Percentiles rank a stretch among this genome's conserved stretches.
Conservation (phyloP, 441 rosid genomes). For the Melastoma candidum region DNA sequence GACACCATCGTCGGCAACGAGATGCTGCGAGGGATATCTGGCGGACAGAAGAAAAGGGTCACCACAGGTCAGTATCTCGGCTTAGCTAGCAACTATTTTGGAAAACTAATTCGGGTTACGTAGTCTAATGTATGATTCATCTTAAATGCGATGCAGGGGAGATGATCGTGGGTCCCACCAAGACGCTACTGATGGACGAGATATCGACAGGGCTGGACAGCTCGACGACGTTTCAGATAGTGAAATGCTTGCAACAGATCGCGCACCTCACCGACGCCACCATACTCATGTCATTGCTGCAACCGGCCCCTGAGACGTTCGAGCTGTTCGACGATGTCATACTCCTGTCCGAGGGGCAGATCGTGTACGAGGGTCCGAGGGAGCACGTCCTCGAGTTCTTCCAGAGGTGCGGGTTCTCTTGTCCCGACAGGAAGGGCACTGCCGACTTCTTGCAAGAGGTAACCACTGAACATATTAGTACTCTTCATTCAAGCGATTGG, state of each 20-base stretch:
- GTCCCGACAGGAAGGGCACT: slow-evolving; percentile 84
- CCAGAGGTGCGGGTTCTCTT: slow-evolving; percentile 60
- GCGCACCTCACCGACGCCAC: slow-evolving; percentile 77
- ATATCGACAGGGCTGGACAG: slow-evolving; percentile 97
- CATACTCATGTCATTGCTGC: slow-evolving; percentile 68
- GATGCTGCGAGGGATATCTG: slow-evolving; percentile 81
- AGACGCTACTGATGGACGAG: slow-evolving; percentile 87
- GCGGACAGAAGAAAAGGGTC: slow-evolving; percentile 86
- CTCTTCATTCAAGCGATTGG: too few relatives aligned
- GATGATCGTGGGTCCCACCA: slow-evolving; percentile 93
- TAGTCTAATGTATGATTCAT: neutral
- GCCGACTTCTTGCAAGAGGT: slow-evolving; percentile 99
- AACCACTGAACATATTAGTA: neutral
- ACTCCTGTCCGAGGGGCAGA: slow-evolving; percentile 64
- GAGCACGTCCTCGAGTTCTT: slow-evolving; percentile 60
- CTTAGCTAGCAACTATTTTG: too few relatives aligned
- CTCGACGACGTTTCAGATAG: slow-evolving; percentile 79
- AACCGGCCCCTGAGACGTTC: slow-evolving; percentile 92
- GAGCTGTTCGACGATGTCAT: slow-evolving; percentile 78
- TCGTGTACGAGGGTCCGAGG: slow-evolving; percentile 82
- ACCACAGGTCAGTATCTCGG: slow-evolving; percentile 47
- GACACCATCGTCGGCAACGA: slow-evolving; percentile 88
- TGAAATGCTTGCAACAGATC: slow-evolving; percentile 80
- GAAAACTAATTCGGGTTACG: too few relatives aligned
- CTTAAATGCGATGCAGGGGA: slow-evolving; percentile 41